A percentile compares a stretch with the other conserved stretches of the same genome.
Evolutionary conservation across 441 rosid species (phyloP).

Genomic region (Aleurites moluccanus): DNA sequence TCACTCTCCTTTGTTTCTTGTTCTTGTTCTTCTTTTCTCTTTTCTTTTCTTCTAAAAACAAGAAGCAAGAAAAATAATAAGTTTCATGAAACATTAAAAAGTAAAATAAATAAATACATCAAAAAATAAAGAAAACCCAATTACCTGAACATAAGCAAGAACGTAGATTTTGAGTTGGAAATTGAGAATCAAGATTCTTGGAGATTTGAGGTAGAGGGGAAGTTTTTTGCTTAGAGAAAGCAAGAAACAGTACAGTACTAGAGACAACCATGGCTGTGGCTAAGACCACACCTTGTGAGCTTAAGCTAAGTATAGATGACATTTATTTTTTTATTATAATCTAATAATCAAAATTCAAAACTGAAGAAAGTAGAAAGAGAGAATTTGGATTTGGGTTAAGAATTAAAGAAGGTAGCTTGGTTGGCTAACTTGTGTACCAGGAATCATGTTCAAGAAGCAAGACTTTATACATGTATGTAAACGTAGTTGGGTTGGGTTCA

Average conservation of each 20-base stretch:
- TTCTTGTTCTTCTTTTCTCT: constrained; percentile 33
- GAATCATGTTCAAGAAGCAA: not conserved
- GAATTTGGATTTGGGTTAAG: not conserved
- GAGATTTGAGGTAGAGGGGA: not conserved
- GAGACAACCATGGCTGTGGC: constrained; percentile 87
- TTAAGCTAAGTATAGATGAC: constrained; percentile 38
- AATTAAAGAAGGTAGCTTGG: not conserved
- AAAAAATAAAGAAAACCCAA: not conserved
- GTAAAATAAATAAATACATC: not conserved
- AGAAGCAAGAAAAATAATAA: not conserved
- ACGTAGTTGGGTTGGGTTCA: not conserved
- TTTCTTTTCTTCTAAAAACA: constrained; percentile 41
- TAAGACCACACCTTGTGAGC: constrained; percentile 59
- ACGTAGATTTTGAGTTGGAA: constrained; percentile 37
- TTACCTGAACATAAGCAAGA: constrained; percentile 70
- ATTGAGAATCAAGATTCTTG: constrained; percentile 23
- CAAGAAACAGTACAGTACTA: constrained; percentile 57
- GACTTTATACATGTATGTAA: not conserved
- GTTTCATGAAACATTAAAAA: not conserved
- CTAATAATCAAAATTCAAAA: not conserved
- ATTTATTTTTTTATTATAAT: not conserved
- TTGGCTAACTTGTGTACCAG: no score
- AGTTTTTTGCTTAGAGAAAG: constrained; percentile 49
- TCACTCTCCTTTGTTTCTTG: constrained; percentile 53
- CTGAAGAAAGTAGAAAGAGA: not conserved